Base-by-base conservation (phyloP, 2,329 filamentous ascomycete genomes). In the Fusarium sp. region DNA sequence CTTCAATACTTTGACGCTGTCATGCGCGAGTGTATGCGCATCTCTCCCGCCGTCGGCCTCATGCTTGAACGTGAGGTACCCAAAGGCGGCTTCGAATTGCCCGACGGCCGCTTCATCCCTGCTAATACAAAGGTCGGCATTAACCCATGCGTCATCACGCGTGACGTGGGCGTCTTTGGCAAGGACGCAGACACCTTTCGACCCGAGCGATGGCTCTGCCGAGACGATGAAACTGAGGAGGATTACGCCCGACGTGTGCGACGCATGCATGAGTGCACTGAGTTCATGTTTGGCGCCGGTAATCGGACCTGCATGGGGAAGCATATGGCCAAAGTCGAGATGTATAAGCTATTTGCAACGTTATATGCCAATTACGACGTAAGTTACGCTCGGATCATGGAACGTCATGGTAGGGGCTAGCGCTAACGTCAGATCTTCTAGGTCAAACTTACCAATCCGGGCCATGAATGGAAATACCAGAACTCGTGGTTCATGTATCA, bases 401-500 rank as follows among this genome's bases (percentile, higher is more conserved):
- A 37, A 2, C 12, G 13, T 28, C 1, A 3, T 23, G 6, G 2
- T 11, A 1, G 9, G 6, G 7, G 30, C 3, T 4, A 9, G 2
- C 12, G 13, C 52, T 68, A 8, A 70, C 36, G 16, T 3, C 1
- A 23, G 1, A 7, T 0, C 2, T 12, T 0, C 23, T 44, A 69
- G 68, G 51, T 60, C 34, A 34, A 9, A 68, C 70, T 12, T 6
- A 70, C 68, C 0, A 65, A 46, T 13, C 47, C 60, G 0, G 43
- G 55, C 8, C 68, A 70, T 9, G 52, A 27, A 15, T 70, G 68
- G 68, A 65, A 51, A 12, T 68, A 70, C 50, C 60, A 68, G 13
- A 71, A 70, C n/a, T 68, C 61, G 7, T 70, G 68, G 68, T 70
- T 70, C 6, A 70, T 70, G 68, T 70, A 70, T n/a, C 68, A 70